These are phyloP conservation scores for Colletotrichum sp. DNA, from an alignment of 2,329 filamentous ascomycete genomes.

Conservation along the genomic window DNA sequence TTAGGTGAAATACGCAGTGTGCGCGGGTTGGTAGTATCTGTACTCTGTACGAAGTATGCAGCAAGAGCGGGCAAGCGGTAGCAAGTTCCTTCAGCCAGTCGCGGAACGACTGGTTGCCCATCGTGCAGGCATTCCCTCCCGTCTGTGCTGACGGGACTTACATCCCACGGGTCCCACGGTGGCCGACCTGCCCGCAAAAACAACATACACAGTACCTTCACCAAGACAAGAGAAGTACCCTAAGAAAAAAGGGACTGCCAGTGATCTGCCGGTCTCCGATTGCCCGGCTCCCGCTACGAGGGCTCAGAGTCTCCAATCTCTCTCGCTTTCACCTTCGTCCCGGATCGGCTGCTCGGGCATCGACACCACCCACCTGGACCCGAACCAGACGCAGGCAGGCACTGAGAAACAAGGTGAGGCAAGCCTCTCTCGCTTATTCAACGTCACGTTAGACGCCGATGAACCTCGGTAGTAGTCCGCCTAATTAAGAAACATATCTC, in stretches of 20 bases:
- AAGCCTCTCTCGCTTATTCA: background rate
- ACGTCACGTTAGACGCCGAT: background rate
- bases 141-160: background rate
- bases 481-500: background rate
- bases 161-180: background rate
- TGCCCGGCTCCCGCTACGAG: background rate
- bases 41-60: background rate
- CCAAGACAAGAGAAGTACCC: background rate
- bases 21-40: background rate
- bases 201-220: background rate
- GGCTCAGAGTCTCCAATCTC: background rate
- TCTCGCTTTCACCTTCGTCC: background rate
- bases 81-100: background rate
- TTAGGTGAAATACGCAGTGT: background rate
- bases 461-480: background rate
- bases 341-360: background rate
- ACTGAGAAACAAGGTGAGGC: background rate
- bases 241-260: background rate
- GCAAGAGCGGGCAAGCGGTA: background rate
- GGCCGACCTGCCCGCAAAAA: background rate
- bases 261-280: slow-evolving; percentile 4
- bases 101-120: background rate
- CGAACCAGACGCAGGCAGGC: background rate
- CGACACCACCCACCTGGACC: background rate
- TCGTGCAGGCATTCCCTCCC: background rate